Conservation (phyloP, 371 early-diverging fungal genomes). For the Zychaea mexicana region DNA sequence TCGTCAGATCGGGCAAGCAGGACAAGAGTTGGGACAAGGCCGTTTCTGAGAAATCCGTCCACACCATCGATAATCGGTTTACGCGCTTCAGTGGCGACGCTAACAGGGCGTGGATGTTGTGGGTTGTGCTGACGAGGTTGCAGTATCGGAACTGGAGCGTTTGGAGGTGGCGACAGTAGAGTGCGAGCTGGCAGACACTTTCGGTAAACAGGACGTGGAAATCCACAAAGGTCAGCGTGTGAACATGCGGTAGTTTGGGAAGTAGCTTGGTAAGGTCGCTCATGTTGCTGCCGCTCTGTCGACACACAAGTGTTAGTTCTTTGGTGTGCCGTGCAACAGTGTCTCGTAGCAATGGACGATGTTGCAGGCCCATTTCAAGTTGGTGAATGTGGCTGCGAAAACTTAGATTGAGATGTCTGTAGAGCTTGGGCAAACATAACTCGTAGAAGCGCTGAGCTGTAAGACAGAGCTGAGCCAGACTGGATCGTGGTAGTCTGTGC, state of each 20-base stretch:
- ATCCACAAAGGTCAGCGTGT: slow-evolving; percentile 35
- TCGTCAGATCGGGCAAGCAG: slow-evolving; percentile 24
- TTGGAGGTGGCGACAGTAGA: slow-evolving; percentile 13
- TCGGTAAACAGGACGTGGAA: slow-evolving; percentile 38
- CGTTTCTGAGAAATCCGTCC: slow-evolving; percentile 47
- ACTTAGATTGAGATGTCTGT: slow-evolving; percentile 35
- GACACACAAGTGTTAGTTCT: slow-evolving; percentile 30
- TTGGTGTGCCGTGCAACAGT: slow-evolving; percentile 24
- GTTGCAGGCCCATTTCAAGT: slow-evolving; percentile 24
- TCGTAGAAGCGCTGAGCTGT: slow-evolving; percentile 26
- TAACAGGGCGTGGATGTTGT: neutral
- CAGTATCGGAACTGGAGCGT: slow-evolving; percentile 36
- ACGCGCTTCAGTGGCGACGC: neutral
- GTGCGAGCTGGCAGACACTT: slow-evolving; percentile 34
- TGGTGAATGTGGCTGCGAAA: slow-evolving; percentile 34
- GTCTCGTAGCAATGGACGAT: slow-evolving; percentile 20
- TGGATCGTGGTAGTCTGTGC: slow-evolving; percentile 18
- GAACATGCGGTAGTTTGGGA: slow-evolving; percentile 18
- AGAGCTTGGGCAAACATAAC: slow-evolving; percentile 35
- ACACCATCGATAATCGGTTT: slow-evolving; percentile 22
- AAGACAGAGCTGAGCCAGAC: slow-evolving; percentile 32
- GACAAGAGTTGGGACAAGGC: slow-evolving; percentile 29
- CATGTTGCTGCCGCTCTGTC: slow-evolving; percentile 40
- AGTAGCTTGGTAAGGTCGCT: slow-evolving; percentile 17
- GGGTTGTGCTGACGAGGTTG: slow-evolving; percentile 18